Percentiles rank a stretch among this genome's conserved stretches.
Conservation (phyloP, 768 basidiomycete genomes). For the Mycena indigotica region DNA sequence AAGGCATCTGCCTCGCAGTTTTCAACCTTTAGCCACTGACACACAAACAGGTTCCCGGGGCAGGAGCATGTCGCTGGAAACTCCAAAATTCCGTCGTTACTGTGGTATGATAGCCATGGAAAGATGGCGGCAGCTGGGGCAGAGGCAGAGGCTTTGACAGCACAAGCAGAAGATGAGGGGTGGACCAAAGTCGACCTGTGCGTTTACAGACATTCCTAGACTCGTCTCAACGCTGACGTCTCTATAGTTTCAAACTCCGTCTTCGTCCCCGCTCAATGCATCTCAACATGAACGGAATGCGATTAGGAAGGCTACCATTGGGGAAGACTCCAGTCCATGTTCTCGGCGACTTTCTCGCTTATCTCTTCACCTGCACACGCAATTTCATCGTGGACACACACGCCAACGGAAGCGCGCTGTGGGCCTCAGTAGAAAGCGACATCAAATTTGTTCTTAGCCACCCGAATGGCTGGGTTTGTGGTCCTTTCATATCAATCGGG, state of each 20-base stretch:
- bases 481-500: constrained; percentile 4
- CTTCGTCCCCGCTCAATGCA: constrained; percentile 77
- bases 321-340: constrained; percentile 70
- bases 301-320: constrained; percentile 66
- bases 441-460: constrained; percentile 78
- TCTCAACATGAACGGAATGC: constrained; percentile 84
- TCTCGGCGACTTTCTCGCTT: constrained; percentile 78
- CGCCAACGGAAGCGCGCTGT: constrained; percentile 68
- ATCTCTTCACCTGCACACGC: constrained; percentile 73
- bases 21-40: not conserved
- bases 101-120: constrained; percentile 70
- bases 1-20: constrained; percentile 45
- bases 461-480: constrained; percentile 80
- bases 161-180: constrained; percentile 73
- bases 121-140: constrained; percentile 73
- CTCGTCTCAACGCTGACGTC: not conserved
- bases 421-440: constrained; percentile 69
- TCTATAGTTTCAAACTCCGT: constrained; percentile 73
- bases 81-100: constrained; percentile 77
- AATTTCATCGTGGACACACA: constrained; percentile 82
- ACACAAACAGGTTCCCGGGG: constrained; percentile 64
- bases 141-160: constrained; percentile 66
- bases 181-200: constrained; percentile 81
- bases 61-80: constrained; percentile 87
- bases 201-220: constrained; percentile 27